Evolutionary conservation across 1,284 basidiomycete species (phyloP).

Genomic region (Apiotrichum veenhuisii): DNA sequence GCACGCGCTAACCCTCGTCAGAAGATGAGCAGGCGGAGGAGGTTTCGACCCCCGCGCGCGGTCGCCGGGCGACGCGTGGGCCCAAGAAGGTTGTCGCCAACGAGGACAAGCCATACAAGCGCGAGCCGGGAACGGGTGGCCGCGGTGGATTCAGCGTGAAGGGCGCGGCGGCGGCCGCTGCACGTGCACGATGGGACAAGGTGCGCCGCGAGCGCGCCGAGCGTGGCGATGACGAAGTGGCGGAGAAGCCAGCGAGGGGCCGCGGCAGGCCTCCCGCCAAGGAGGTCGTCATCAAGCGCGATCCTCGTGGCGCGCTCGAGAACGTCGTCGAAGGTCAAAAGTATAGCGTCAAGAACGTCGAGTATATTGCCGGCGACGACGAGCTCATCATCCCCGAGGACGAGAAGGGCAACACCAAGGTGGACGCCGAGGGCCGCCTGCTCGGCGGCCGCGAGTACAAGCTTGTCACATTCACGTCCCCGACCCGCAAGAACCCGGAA

Average conservation of each 20-base stretch:
- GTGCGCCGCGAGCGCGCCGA: conserved; percentile 39
- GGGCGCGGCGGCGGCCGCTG: conserved; percentile 45
- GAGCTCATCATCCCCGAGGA: conserved; percentile 82
- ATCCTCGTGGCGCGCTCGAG: conserved; percentile 24
- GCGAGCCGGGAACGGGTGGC: conserved; percentile 36
- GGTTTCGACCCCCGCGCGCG: conserved; percentile 2
- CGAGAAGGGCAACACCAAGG: conserved; percentile 83
- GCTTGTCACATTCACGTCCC: conserved; percentile 76
- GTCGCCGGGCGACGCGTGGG: conserved; percentile 3
- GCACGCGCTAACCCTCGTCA: conserved; percentile 1
- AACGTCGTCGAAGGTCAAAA: conserved; percentile 22
- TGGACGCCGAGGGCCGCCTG: conserved; percentile 77
- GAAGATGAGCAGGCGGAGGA: conserved; percentile 11
- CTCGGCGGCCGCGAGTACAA: conserved; percentile 85
- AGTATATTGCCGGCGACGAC: conserved; percentile 77
- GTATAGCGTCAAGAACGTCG: conserved; percentile 61
- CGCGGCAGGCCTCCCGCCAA: not conserved
- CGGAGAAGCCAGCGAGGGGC: not conserved
- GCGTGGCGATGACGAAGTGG: conserved; percentile 34
- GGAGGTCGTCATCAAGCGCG: conserved; percentile 13
- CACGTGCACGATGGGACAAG: conserved; percentile 46
- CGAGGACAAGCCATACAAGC: conserved; percentile 26
- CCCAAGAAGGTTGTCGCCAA: conserved; percentile 12
- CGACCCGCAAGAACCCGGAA: conserved; percentile 70
- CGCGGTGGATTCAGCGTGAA: conserved; percentile 48